Conservation (phyloP, 2,329 filamentous ascomycete genomes). For the Epichloe scottii region DNA sequence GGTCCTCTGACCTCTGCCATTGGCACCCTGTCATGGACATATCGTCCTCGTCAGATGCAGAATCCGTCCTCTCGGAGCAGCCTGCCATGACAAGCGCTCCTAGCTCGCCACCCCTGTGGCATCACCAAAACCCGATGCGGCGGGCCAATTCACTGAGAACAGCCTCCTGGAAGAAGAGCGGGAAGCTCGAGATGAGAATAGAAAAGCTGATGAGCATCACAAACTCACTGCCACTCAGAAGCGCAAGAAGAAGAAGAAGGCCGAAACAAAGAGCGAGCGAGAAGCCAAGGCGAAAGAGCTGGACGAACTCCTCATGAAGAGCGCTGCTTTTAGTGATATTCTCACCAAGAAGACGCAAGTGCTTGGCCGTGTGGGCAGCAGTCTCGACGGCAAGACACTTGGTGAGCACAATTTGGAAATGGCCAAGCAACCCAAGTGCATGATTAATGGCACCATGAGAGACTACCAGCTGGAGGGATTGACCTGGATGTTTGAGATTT, state of each 20-base stretch:
- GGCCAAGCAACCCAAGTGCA: conserved; percentile 72
- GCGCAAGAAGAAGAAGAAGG: conserved; percentile 35
- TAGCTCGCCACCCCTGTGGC: conserved; percentile 24
- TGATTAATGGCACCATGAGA: conserved; percentile 81
- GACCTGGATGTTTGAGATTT: conserved; percentile 86
- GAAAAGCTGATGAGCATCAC: conserved; percentile 36
- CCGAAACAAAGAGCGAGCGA: conserved; percentile 39
- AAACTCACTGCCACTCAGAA: conserved; percentile 26
- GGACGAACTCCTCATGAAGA: conserved; percentile 46
- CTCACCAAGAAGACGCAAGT: conserved; percentile 51
- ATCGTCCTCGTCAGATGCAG: conserved; percentile 19
- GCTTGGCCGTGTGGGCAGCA: conserved; percentile 47
- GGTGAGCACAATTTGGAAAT: conserved; percentile 60
- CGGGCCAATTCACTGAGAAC: conserved; percentile 12
- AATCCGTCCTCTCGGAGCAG: conserved; percentile 19
- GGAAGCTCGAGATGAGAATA: conserved; percentile 22
- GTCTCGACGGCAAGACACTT: conserved; percentile 45
- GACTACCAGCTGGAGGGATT: conserved; percentile 89
- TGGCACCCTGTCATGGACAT: conserved; percentile 14
- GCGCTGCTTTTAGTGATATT: conserved; percentile 48
- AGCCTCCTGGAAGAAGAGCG: conserved; percentile 25
- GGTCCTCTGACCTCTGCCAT: background rate
- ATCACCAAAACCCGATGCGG: conserved; percentile 7
- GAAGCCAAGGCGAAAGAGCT: conserved; percentile 47
- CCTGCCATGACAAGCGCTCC: conserved; percentile 22